Base-by-base conservation (phyloP, 352 stramenopile species). In the Phytopythium cucurbitacearum region DNA sequence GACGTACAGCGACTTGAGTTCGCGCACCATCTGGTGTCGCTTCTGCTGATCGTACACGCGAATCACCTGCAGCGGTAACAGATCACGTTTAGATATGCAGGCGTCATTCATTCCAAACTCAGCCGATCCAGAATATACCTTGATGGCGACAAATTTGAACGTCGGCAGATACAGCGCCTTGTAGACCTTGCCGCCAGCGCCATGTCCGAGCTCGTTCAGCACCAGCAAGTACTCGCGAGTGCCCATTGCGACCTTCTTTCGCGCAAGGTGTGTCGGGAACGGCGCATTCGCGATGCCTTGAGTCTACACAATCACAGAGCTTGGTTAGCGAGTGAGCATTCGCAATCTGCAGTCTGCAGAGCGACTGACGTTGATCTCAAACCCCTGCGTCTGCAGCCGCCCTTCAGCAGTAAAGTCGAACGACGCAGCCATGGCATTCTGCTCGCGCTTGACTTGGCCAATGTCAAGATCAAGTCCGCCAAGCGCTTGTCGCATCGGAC, bases 111-210 rank as follows among this genome's bases (percentile, higher is more conserved):
- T 1, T 28, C 21, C 21, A 28, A 28, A 28, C 21, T 2, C 21
- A 28, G 21, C 21, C 21, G 21, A 28, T 28, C 5, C 11, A 40
- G 33, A 32, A 2, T 5, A 48, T 12, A 53, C 57, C 41, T 97
- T 97, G 38, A 97, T 69, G 0, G 90, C 90, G 7, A 97, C 84
- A 13, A 97, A 65, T 42, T 81, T 82, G 56, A 97, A 87, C 5
- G 90, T 94, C 9, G 87, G 89, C 38, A 96, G 65, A 53, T 97
- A 94, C 46, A 97, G 52, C 15, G 89, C 87, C 53, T 95, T 93
- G 64, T 90, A 88, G 7, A 97, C 90, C 56, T 92, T 93, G 35
- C 89, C 89, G 33, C 89, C 71, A 8, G 90, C 90, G 40, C 90
- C 90, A 55, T 91, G 81, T 0, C 84, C 84, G 16, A 94, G 64